These are phyloP conservation scores for Trypanosomatidae sp. DNA, from an alignment of 208 protist species.

Conservation along the genomic window DNA sequence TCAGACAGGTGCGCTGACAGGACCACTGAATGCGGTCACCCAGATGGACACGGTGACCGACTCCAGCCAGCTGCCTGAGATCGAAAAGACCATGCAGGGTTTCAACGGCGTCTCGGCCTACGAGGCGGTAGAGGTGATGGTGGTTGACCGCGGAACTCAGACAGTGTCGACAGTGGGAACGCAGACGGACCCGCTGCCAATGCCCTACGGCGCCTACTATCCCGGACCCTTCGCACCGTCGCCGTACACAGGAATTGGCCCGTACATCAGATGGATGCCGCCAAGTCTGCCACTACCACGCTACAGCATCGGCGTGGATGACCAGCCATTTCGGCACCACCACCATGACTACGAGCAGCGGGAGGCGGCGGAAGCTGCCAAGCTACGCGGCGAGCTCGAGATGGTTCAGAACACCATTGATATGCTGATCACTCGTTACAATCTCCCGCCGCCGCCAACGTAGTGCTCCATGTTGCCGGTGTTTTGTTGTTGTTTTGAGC, in stretches of 20 bases:
- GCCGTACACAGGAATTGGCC: not conserved
- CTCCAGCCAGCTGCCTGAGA: constrained; percentile 22
- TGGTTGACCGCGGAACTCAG: constrained; percentile 85
- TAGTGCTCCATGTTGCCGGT: constrained; percentile 1
- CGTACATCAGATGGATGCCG: constrained; percentile 6
- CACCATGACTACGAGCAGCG: constrained; percentile 26
- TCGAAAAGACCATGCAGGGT: constrained; percentile 23
- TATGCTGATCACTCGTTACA: constrained; percentile 83
- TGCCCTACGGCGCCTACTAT: constrained; percentile 16
- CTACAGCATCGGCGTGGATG: constrained; percentile 25
- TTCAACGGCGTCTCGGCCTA: constrained; percentile 19
- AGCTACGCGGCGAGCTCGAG: constrained; percentile 64
- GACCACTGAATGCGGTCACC: not conserved
- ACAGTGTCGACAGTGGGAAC: constrained; percentile 62
- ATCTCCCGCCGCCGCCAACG: constrained; percentile 74
- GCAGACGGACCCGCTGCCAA: constrained; percentile 74
- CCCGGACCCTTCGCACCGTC: constrained; percentile 15
- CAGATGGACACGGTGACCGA: constrained; percentile 13
- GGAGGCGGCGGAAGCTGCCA: constrained; percentile 21
- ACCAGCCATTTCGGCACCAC: constrained; percentile 38
- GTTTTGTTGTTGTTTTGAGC: not conserved
- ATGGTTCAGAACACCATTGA: constrained; percentile 83
- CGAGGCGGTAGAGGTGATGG: constrained; percentile 70
- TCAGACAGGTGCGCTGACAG: not conserved
- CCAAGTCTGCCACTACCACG: not conserved